phyloP scores from a whole-genome alignment of 1,284 basidiomycete genomes.

The Microbotryum lychnidis-dioicae region DNA sequence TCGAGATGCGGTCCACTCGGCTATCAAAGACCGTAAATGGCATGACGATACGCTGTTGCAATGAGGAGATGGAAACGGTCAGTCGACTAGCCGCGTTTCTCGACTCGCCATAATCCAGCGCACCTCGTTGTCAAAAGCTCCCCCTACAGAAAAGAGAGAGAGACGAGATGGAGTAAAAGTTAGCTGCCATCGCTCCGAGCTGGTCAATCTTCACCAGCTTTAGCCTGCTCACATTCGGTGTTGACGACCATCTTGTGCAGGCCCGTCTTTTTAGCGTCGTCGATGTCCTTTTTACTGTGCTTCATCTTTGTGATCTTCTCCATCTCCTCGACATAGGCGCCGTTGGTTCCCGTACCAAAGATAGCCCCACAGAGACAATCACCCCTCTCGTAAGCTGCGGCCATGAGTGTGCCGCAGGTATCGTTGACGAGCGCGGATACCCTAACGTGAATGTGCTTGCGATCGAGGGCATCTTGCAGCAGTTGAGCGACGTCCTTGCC shows the following conservation, averaged over 20 bases:
- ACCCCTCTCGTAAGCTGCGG: constrained; percentile 81
- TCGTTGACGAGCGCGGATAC: constrained; percentile 95
- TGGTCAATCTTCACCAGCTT: no score
- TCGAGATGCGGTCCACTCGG: constrained; percentile 81
- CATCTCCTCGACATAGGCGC: constrained; percentile 86
- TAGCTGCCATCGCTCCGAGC: neutral
- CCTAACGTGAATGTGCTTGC: constrained; percentile 86
- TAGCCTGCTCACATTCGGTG: constrained; percentile 61
- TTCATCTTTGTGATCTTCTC: constrained; percentile 71
- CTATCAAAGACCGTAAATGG: constrained; percentile 91
- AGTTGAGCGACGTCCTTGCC: constrained; percentile 87
- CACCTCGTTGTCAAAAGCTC: constrained; percentile 83
- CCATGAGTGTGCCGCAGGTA: constrained; percentile 88
- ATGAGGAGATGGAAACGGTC: neutral
- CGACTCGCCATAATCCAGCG: constrained; percentile 33
- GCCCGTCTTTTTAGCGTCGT: constrained; percentile 36
- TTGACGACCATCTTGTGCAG: constrained; percentile 80
- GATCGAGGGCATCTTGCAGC: constrained; percentile 85
- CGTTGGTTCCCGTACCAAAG: constrained; percentile 97
- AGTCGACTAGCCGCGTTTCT: neutral
- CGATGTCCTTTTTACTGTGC: constrained; percentile 42
- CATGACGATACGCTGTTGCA: constrained; percentile 63
- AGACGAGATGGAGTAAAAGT: neutral
- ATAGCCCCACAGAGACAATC: constrained; percentile 84
- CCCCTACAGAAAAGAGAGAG: constrained; percentile 43